Conservation (phyloP, 108 stramenopile species). For the Cyclotella choctawhatcheeana region DNA sequence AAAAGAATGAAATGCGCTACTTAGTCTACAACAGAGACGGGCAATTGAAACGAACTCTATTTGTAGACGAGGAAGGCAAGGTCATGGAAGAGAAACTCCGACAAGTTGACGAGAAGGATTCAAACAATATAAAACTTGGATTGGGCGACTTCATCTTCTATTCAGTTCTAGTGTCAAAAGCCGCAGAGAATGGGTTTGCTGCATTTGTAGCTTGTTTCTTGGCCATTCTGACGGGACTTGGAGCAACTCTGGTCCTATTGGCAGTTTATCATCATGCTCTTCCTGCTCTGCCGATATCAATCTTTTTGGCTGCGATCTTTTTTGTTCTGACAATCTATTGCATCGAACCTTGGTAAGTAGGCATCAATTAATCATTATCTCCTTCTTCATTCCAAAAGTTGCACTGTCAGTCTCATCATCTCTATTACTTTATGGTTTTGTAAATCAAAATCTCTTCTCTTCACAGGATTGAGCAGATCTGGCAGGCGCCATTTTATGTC, state of each 20-base stretch:
- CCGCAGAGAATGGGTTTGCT: slow-evolving; percentile 89
- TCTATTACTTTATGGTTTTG: no score
- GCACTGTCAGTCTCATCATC: no score
- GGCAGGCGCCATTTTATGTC: slow-evolving; percentile 61
- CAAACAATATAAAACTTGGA: slow-evolving; percentile 63
- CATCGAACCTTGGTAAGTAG: slow-evolving; percentile 84
- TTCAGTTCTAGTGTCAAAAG: slow-evolving; percentile 92
- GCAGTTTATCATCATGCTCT: slow-evolving; percentile 87
- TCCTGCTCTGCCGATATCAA: slow-evolving; percentile 92
- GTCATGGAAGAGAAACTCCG: slow-evolving; percentile 41
- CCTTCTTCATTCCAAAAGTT: no score
- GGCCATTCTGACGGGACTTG: slow-evolving; percentile 85
- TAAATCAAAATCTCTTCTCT: no score
- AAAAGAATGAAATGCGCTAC: slow-evolving; percentile 45
- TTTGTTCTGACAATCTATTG: slow-evolving; percentile 70
- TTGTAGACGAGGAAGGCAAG: slow-evolving; percentile 61
- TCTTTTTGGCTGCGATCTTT: slow-evolving; percentile 84
- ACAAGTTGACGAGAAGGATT: slow-evolving; percentile 35
- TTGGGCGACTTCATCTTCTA: slow-evolving; percentile 98
- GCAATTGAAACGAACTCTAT: slow-evolving; percentile 57
- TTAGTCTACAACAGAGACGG: slow-evolving; percentile 62
- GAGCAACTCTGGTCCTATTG: slow-evolving; percentile 87
- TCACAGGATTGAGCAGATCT: slow-evolving; percentile 58
- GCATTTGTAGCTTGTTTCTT: slow-evolving; percentile 89
- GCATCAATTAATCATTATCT: no score